Evolutionary conservation across 345 rosid species (phyloP), one percentile per base, ranked within the genome.

Genomic region (Moringa oleifera): DNA sequence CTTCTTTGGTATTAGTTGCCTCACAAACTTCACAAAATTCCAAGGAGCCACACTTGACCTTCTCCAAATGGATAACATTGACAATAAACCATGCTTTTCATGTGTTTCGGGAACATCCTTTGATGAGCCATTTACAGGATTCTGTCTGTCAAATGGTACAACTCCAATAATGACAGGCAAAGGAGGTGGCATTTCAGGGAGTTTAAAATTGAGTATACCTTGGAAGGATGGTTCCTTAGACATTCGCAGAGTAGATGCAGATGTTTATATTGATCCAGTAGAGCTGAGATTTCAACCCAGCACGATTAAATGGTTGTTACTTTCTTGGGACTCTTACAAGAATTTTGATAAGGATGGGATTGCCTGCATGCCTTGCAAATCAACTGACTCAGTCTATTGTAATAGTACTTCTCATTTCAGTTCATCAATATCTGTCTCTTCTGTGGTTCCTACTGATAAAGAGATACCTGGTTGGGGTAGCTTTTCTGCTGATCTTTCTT

Each of bases 161-260:
- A 78, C 68, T 63, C 81, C 86, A 60, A 81, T 94, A 63, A 37
- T 86, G 73, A 78, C 76, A 25, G 87, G 96, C 55, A 68, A 73
- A 64, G 70, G 74, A 75, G 95, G 83, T 69, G 89, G 95, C 68
- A 79, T 90, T 75, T 88, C 97, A 7, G 99, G 99, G 67, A 80
- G 77, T 71, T 62, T 94, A 65, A 88, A 73, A 70, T 79, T 90
- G 57, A 90, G 89, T 75, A 90, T 94, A 70, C 99, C 99, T 53
- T 94, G 97, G 94, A 85, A 75, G 75, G 78, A 94, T 77, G 99
- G 97, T 79, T 83, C 92, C 28, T 75, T 90, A 72, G 99, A 94
- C 70, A 85, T 94, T 57, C 82, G 84, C 75, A 86, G 80, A 73
- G 86, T 94, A 75, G 89, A 90, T 80, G 92, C 89, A 33, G 85